Percentiles rank a stretch among this genome's conserved stretches.
phyloP scores from a whole-genome alignment of 2,329 filamentous ascomycete species.

The Aotearoamyces nothofagi region DNA sequence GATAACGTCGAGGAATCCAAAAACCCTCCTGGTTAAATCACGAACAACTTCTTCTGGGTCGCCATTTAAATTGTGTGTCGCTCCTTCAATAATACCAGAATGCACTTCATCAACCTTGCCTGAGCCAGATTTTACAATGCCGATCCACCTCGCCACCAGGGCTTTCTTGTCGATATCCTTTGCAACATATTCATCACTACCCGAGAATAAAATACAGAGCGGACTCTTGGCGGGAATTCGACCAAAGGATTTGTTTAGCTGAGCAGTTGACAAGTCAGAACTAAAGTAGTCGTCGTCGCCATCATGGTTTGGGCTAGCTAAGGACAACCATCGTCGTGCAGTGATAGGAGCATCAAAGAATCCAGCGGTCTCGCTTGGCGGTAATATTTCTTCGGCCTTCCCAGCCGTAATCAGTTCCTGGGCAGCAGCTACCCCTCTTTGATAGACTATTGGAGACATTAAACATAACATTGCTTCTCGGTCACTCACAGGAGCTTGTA shows the following conservation, averaged over 20 bases:
- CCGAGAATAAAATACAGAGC: slow-evolving; percentile 33
- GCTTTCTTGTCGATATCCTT: slow-evolving; percentile 28
- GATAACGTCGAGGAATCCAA: slow-evolving; percentile 33
- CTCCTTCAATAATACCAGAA: slow-evolving; percentile 31
- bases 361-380: slow-evolving; percentile 11
- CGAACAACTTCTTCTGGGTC: slow-evolving; percentile 28
- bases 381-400: slow-evolving; percentile 28
- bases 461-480: slow-evolving; percentile 33
- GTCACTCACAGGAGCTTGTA: slow-evolving; percentile 51
- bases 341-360: slow-evolving; percentile 29
- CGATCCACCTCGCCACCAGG: slow-evolving; percentile 32
- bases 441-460: slow-evolving; percentile 22
- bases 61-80: slow-evolving; percentile 33
- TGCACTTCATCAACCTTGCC: slow-evolving; percentile 30
- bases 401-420: slow-evolving; percentile 26
- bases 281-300: slow-evolving; percentile 57
- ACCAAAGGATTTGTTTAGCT: slow-evolving; percentile 41
- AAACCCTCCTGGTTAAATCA: slow-evolving; percentile 33
- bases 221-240: slow-evolving; percentile 24
- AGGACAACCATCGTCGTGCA: slow-evolving; percentile 41
- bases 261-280: slow-evolving; percentile 38
- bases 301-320: slow-evolving; percentile 35
- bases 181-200: slow-evolving; percentile 34
- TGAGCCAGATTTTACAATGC: slow-evolving; percentile 24
- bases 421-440: slow-evolving; percentile 21